Conservation (phyloP, 768 basidiomycete species). For the Russula sp. region DNA sequence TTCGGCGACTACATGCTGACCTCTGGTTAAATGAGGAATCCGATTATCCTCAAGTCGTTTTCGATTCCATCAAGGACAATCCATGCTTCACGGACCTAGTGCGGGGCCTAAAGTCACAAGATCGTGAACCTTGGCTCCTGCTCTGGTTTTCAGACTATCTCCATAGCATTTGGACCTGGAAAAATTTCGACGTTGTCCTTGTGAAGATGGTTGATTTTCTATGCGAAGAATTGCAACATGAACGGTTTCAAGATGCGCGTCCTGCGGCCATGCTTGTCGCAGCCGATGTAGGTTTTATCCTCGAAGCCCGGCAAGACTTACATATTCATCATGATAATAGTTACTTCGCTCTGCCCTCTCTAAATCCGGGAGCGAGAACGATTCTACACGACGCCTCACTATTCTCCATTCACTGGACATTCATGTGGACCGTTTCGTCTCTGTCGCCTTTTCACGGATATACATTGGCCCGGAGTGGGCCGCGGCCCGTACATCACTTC, state of each 20-base stretch:
- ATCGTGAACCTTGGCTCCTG: slow-evolving; percentile 43
- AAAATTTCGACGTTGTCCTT: slow-evolving; percentile 51
- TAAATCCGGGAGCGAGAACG: slow-evolving; percentile 28
- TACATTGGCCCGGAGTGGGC: slow-evolving; percentile 38
- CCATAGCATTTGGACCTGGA: slow-evolving; percentile 41
- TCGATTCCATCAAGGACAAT: slow-evolving; percentile 83
- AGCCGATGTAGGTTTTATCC: slow-evolving; percentile 44
- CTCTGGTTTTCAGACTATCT: slow-evolving; percentile 63
- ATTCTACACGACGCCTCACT: slow-evolving; percentile 25
- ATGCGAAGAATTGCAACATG: slow-evolving; percentile 76
- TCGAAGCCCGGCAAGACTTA: neutral
- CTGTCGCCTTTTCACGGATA: slow-evolving; percentile 38
- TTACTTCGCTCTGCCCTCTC: slow-evolving; percentile 30
- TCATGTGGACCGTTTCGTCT: slow-evolving; percentile 41
- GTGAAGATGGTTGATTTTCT: slow-evolving; percentile 67
- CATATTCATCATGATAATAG: slow-evolving; percentile 20
- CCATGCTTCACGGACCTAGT: slow-evolving; percentile 43
- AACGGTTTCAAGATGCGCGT: slow-evolving; percentile 52
- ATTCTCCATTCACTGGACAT: slow-evolving; percentile 40
- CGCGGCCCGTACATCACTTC: slow-evolving; percentile 34
- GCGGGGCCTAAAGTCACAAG: slow-evolving; percentile 28
- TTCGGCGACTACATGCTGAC: slow-evolving; percentile 45
- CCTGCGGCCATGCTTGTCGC: slow-evolving; percentile 55
- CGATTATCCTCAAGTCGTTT: slow-evolving; percentile 69
- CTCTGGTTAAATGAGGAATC: slow-evolving; percentile 68